Conservation (phyloP, 371 early-diverging fungal genomes). For the Apophysomyces elegans region DNA sequence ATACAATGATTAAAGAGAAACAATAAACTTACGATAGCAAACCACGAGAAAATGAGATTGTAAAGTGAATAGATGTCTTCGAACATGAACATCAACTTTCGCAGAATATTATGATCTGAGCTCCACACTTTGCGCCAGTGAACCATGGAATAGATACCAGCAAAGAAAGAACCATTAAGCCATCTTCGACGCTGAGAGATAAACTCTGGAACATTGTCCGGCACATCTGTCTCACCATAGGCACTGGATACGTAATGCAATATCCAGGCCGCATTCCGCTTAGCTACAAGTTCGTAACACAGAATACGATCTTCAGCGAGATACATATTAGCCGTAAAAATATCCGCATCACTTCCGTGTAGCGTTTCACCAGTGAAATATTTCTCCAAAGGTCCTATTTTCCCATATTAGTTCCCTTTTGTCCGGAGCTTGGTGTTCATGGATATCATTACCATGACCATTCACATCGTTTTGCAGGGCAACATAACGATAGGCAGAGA, state of each 20-base stretch:
- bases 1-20: no score
- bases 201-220: constrained; percentile 79
- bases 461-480: constrained; percentile 58
- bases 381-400: constrained; percentile 51
- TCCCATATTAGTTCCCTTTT: neutral
- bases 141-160: constrained; percentile 84
- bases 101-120: constrained; percentile 66
- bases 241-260: constrained; percentile 71
- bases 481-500: constrained; percentile 70
- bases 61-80: constrained; percentile 75
- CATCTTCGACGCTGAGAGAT: constrained; percentile 93
- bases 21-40: constrained; percentile 59
- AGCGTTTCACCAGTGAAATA: constrained; percentile 71
- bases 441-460: constrained; percentile 44
- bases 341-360: constrained; percentile 46
- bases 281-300: constrained; percentile 79
- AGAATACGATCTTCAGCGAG: constrained; percentile 78
- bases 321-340: constrained; percentile 79
- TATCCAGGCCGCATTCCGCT: constrained; percentile 65
- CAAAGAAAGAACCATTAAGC: constrained; percentile 97
- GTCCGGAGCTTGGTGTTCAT: neutral
- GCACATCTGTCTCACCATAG: constrained; percentile 76
- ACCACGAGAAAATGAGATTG: constrained; percentile 80
- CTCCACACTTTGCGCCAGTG: constrained; percentile 81
- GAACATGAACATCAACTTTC: constrained; percentile 67